Conservation (phyloP, 116 monocot species). For the Phalaenopsis hybrid region DNA sequence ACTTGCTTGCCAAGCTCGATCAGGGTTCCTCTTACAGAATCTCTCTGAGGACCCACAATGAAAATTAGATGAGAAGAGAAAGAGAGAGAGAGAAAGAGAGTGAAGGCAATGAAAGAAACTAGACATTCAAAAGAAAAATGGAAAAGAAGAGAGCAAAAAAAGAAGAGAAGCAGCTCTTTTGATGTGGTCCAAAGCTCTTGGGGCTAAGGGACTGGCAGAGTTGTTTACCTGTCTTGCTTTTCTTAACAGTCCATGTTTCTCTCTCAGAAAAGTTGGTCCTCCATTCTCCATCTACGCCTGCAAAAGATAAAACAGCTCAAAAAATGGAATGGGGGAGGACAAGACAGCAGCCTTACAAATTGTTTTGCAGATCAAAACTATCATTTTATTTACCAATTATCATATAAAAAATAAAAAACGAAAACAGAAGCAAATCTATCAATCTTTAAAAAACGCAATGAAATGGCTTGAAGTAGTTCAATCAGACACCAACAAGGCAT, state of each 20-base stretch:
- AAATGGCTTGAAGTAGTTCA: background rate
- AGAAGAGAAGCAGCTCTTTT: conserved; percentile 9
- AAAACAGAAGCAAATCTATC: conserved; percentile 4
- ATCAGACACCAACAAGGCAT: background rate
- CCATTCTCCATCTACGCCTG: conserved; percentile 40
- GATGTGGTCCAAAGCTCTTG: conserved; percentile 21
- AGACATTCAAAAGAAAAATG: background rate
- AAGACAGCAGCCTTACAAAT: conserved; percentile 1
- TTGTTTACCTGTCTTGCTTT: conserved; percentile 69
- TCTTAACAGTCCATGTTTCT: conserved; percentile 65
- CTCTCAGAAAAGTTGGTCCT: conserved; percentile 78
- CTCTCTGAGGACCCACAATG: conserved; percentile 29
- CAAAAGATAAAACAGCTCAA: conserved; percentile 15
- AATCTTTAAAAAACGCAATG: background rate
- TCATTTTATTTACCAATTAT: background rate
- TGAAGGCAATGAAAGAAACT: conserved; percentile 5
- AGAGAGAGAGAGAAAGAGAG: background rate
- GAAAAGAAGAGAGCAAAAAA: conserved; percentile 2
- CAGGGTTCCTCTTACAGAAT: conserved; percentile 13
- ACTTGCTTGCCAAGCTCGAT: conserved; percentile 13
- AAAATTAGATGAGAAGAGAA: conserved; percentile 6
- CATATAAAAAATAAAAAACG: background rate
- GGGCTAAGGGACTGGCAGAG: background rate
- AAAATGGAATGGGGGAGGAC: conserved; percentile 12
- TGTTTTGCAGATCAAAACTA: conserved; percentile 12